Evolutionary conservation across 176 grass and related monocot genomes (phyloP), one percentile per base, ranked within the genome.

Genomic region (Hsuehochloa calcarea): DNA sequence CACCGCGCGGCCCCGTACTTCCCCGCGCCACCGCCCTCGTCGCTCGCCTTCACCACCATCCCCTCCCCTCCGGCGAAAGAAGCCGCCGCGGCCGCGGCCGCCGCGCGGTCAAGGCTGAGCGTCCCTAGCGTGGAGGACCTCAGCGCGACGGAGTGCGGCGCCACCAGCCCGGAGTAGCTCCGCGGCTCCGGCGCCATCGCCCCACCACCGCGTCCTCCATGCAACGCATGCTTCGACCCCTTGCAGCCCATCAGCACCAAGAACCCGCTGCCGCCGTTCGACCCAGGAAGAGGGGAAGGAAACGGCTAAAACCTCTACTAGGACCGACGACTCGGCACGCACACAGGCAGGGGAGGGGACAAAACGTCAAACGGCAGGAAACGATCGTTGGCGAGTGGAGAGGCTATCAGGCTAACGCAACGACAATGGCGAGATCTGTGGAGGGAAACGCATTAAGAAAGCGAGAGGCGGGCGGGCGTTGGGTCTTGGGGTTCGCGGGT

Each of bases 161-260:
- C 10, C 22, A 29, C 7, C 5, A 89, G 77, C 3, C 83, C 78
- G 12, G 89, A 80, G 54, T 75, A 60, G 23, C 65, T 52, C 64
- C 70, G 37, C 70, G 51, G 49, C 61, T 90, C 90, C 19, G 82
- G 85, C 69, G 35, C 75, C 50, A 7, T 13, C 77, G 75, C 22
- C 2, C 41, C 63, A 26, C 23, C 29, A 0, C 62, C 44, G 34
- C 39, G 50, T 1, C 49, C 71, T 4, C 50, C 85, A 43, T 65
- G 70, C 64, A 83, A 68, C 80, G 80, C 75, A 68, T 94, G 78
- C 85, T 97, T 97, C 0, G 95, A 97, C 27, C 87, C 86, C 56
- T 90, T 90, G 88, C 95, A 97, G 29, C 95, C 95, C 95, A 97
- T 97, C 37, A 19, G 1, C 60, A 43, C 40, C 51, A 68, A 79